Percentiles rank a stretch among this genome's conserved stretches.
phyloP scores from a whole-genome alignment of 2,329 filamentous ascomycete genomes.

The Tolypocladium cylindrosporum region DNA sequence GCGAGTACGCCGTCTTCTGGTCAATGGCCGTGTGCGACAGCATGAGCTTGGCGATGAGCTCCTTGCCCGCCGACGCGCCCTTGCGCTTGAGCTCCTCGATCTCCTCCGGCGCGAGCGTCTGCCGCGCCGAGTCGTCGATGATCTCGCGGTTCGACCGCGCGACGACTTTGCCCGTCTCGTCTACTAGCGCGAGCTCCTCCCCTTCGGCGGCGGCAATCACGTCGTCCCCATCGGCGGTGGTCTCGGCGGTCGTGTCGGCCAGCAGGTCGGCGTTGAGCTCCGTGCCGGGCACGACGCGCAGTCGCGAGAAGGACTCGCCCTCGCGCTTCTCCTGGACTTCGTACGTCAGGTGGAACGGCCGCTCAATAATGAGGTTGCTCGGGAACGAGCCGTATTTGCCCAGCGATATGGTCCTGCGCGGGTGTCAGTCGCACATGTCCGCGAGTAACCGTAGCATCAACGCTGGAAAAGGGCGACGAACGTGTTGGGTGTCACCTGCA shows the following conservation, averaged over 20 bases:
- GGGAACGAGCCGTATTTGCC: slow-evolving; percentile 91
- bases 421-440: slow-evolving; percentile 10
- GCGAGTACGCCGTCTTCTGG: slow-evolving; percentile 86
- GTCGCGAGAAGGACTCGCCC: slow-evolving; percentile 52
- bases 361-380: slow-evolving; percentile 79
- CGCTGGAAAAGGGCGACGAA: slow-evolving; percentile 19
- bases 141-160: slow-evolving; percentile 49
- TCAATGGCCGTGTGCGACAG: slow-evolving; percentile 81
- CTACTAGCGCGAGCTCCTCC: slow-evolving; percentile 31
- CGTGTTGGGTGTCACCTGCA: slow-evolving; percentile 53
- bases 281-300: slow-evolving; percentile 69
- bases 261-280: slow-evolving; percentile 80
- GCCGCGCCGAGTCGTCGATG: slow-evolving; percentile 54
- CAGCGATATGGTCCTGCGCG: slow-evolving; percentile 66
- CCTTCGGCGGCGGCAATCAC: slow-evolving; percentile 25
- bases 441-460: background rate
- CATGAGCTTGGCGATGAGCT: slow-evolving; percentile 87
- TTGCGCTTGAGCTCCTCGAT: slow-evolving; percentile 67
- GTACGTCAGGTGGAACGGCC: slow-evolving; percentile 85
- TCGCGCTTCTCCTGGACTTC: slow-evolving; percentile 68
- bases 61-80: slow-evolving; percentile 69
- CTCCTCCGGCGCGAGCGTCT: slow-evolving; percentile 67
- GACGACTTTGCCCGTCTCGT: slow-evolving; percentile 32
- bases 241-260: slow-evolving; percentile 28
- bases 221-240: slow-evolving; percentile 31